Percentiles rank a stretch among this genome's conserved stretches.
Conservation (phyloP, 805 yeast species). For the Starmerella sirachaensis region DNA sequence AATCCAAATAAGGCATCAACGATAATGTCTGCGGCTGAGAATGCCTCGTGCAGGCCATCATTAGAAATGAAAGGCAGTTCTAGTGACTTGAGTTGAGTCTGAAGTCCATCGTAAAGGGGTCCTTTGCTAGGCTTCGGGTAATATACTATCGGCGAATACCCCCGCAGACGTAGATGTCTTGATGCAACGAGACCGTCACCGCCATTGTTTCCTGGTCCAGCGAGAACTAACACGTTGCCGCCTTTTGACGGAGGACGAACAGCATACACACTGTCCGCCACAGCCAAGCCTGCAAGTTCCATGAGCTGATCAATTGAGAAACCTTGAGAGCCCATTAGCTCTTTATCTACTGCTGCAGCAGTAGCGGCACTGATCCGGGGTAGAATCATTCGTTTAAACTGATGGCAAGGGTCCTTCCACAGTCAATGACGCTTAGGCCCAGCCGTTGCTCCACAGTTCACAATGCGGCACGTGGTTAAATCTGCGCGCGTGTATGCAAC, state of each 20-base stretch:
- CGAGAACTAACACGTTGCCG: slow-evolving; percentile 51
- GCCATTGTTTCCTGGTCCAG: slow-evolving; percentile 92
- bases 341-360: slow-evolving; percentile 73
- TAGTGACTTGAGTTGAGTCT: slow-evolving; percentile 54
- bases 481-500: too few relatives aligned
- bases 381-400: slow-evolving; percentile 7
- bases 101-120: slow-evolving; percentile 47
- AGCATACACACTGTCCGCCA: slow-evolving; percentile 70
- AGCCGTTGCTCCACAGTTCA: neutral
- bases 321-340: slow-evolving; percentile 74
- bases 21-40: slow-evolving; percentile 36
- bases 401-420: neutral
- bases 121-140: slow-evolving; percentile 62
- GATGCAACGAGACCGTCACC: slow-evolving; percentile 97
- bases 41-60: slow-evolving; percentile 29
- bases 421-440: neutral
- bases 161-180: slow-evolving; percentile 71
- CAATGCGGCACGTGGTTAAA: too few relatives aligned
- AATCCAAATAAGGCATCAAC: slow-evolving; percentile 89
- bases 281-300: slow-evolving; percentile 94
- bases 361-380: slow-evolving; percentile 27
- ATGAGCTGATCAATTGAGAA: slow-evolving; percentile 78
- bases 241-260: slow-evolving; percentile 46
- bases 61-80: slow-evolving; percentile 41
- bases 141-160: slow-evolving; percentile 61